These are phyloP conservation scores for Monosporascus ibericus DNA, from an alignment of 2,329 filamentous ascomycete species.

Conservation along the genomic window DNA sequence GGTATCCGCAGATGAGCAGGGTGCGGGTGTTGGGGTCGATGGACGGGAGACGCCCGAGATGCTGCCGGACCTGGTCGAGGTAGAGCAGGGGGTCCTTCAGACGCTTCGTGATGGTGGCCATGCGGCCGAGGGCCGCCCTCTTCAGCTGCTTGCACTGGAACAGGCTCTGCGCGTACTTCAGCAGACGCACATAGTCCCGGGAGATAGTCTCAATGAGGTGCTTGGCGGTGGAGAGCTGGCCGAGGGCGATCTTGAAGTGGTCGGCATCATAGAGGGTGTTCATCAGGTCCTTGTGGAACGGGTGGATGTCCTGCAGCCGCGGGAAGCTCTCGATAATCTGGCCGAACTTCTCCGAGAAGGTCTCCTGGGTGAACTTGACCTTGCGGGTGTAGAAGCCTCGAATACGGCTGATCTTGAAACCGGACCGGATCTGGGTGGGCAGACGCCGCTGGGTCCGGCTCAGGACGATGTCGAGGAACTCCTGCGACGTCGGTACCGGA, in stretches of 20 bases:
- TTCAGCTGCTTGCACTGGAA: constrained; percentile 99
- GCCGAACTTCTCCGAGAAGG: constrained; percentile 88
- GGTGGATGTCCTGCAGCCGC: constrained; percentile 87
- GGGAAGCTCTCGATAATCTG: constrained; percentile 91
- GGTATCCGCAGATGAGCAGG: constrained; percentile 92
- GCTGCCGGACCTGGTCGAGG: constrained; percentile 93
- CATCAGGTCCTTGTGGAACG: constrained; percentile 82
- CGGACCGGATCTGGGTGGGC: constrained; percentile 90
- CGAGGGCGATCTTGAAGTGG: constrained; percentile 94
- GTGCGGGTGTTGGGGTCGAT: constrained; percentile 98
- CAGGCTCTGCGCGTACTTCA: constrained; percentile 93
- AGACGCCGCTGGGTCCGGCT: constrained; percentile 87
- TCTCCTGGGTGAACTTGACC: constrained; percentile 97
- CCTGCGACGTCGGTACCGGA: constrained; percentile 84
- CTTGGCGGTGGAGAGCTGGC: constrained; percentile 92
- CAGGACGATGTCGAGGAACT: constrained; percentile 96
- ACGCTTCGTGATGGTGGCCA: constrained; percentile 94
- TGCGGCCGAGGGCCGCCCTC: constrained; percentile 88
- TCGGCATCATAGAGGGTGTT: constrained; percentile 99
- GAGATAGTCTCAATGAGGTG: constrained; percentile 94
- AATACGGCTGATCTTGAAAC: constrained; percentile 94
- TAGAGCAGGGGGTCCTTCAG: constrained; percentile 93
- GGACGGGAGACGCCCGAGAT: constrained; percentile 92
- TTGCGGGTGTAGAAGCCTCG: constrained; percentile 92
- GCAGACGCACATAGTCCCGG: constrained; percentile 89